These are phyloP conservation scores for Geotrichum restrictum DNA, from an alignment of 1,139 yeast species.

Conservation along the genomic window DNA sequence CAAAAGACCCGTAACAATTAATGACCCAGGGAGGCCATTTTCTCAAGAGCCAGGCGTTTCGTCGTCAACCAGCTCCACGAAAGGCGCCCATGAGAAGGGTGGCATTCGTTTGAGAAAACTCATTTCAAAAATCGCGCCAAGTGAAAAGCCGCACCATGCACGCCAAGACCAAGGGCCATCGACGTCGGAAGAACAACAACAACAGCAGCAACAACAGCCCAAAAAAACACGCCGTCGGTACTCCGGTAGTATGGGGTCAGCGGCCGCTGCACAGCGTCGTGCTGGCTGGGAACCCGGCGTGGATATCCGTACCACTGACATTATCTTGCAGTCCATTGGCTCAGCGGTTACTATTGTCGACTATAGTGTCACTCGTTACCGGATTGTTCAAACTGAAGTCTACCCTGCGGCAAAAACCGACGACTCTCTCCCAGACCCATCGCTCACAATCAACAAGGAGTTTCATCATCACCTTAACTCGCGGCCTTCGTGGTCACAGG, in stretches of 20 bases:
- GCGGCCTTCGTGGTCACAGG: constrained; percentile 48
- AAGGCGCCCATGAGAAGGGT: neutral
- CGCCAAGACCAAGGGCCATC: no score
- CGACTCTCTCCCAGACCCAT: constrained; percentile 11
- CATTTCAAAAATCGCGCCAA: neutral
- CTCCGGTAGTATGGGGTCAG: constrained; percentile 24
- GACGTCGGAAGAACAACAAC: no score
- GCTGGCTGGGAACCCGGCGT: constrained; percentile 57
- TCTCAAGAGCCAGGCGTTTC: neutral
- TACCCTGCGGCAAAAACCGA: constrained; percentile 19
- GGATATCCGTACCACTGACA: constrained; percentile 47
- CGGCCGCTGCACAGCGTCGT: constrained; percentile 29
- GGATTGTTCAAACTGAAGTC: constrained; percentile 41
- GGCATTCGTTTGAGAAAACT: neutral
- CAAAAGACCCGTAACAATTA: neutral
- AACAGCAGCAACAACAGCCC: neutral
- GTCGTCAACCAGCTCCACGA: constrained; percentile 1
- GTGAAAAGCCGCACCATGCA: neutral
- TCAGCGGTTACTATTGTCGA: constrained; percentile 49
- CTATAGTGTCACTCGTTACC: constrained; percentile 43
- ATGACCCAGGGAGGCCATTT: neutral
- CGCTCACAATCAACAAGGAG: constrained; percentile 24
- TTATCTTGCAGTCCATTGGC: constrained; percentile 47
- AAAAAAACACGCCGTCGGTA: constrained; percentile 23
- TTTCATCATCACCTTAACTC: constrained; percentile 28